Percentiles rank a stretch among this genome's conserved stretches.
Conservation (phyloP, 345 rosid species). For the Eucalyptus pumila region DNA sequence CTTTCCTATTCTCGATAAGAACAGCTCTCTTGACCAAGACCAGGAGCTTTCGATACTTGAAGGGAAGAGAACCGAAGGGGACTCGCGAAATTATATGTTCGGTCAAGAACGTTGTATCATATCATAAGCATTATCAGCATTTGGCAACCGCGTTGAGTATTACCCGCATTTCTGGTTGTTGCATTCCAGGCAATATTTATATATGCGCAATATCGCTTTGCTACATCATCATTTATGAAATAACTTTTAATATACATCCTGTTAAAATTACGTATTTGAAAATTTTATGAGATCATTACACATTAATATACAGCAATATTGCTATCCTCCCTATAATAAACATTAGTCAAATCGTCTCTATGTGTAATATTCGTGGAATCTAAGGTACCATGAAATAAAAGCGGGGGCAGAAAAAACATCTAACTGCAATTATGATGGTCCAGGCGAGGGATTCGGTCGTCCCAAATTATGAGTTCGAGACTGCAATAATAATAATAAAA, state of each 20-base stretch:
- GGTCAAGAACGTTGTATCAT: background rate
- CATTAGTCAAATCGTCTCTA: background rate
- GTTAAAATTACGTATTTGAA: background rate
- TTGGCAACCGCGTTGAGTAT: accelerated
- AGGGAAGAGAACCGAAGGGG: background rate
- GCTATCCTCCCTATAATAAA: background rate
- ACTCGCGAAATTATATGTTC: background rate
- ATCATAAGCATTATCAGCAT: background rate
- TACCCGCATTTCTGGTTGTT: accelerated
- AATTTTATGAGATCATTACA: background rate
- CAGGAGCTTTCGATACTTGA: background rate
- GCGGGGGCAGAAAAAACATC: background rate
- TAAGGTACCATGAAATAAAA: background rate
- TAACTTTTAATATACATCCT: accelerated
- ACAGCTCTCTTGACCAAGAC: background rate
- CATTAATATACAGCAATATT: background rate
- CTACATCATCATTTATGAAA: background rate
- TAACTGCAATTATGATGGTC: background rate
- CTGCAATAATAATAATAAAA: background rate
- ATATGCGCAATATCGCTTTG: accelerated
- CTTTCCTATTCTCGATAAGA: background rate
- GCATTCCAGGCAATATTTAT: background rate
- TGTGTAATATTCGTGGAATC: background rate
- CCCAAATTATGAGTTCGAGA: background rate
- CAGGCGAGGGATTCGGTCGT: background rate